Base-by-base conservation (phyloP, 2,329 filamentous ascomycete genomes). In the Penicillium palitans region DNA sequence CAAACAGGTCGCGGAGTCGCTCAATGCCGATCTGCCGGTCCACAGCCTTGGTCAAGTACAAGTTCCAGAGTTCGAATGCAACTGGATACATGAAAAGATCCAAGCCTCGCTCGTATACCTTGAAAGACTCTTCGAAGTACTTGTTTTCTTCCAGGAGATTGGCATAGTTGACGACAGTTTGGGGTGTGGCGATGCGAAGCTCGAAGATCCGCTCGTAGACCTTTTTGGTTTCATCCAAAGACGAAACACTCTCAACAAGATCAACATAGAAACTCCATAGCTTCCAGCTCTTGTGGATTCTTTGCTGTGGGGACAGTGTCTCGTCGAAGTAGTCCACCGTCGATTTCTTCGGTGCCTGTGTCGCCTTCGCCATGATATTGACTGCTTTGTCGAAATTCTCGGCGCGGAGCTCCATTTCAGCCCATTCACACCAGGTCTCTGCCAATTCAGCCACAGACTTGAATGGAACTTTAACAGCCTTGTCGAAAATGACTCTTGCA, bases 241-340 rank as follows among this genome's bases (percentile, higher is more conserved):
- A 91, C 61, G 90, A 89, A 33, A 97, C 93, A 74, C 92, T 96
- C 75, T 99, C 95, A 3, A 99, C 93, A 1, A 99, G 84, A 73
- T 99, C 95, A 41, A 99, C 93, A 69, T 99, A 99, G 80, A 99
- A 99, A 76, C 92, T 96, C 95, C 95, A 99, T 12, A 99, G 79
- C 75, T 98, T 99, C 95, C 95, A 99, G 72, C 91, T 96, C 81
- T 99, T 99, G 79, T 99, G 95, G 3, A 99, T 90, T 62, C 96
- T 86, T 78, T 98, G 95, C 73, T 99, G 95, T 4, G 95, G 93
- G 2, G 91, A 92, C 7, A 99, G 80, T 0, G 86, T 91, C 73
- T 99, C 96, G 73, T 99, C 95, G 70, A 98, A 99, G 73, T 98
- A 99, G 78, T 99, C 95, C n/a, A 99, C 92, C 2, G 87, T 96